Percentiles rank a stretch among this genome's conserved stretches.
These are phyloP conservation scores for Naganishia kalamii DNA, from an alignment of 768 basidiomycete species.

Conservation along the genomic window DNA sequence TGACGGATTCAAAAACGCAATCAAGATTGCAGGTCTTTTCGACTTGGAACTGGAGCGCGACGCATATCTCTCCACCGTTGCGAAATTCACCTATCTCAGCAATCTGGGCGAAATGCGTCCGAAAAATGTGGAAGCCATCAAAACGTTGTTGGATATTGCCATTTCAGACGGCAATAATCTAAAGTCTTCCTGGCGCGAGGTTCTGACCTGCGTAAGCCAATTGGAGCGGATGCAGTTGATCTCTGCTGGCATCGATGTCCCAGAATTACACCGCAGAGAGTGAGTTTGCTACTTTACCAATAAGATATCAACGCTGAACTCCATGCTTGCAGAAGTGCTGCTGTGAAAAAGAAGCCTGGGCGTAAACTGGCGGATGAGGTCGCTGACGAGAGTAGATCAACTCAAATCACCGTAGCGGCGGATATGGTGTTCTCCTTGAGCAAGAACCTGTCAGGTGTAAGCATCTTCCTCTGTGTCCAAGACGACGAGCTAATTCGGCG, in stretches of 20 bases:
- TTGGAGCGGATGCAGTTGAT: constrained; percentile 98
- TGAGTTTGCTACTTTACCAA: constrained; percentile 46
- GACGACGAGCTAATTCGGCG: not conserved
- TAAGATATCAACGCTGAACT: not conserved
- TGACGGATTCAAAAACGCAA: constrained; percentile 95
- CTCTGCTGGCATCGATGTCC: constrained; percentile 76
- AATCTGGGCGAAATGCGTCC: constrained; percentile 98
- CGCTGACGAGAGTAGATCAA: constrained; percentile 92
- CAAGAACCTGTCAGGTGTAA: constrained; percentile 85
- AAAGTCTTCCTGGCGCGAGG: constrained; percentile 93
- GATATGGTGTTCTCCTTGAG: constrained; percentile 99
- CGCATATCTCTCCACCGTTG: constrained; percentile 92
- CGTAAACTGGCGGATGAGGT: constrained; percentile 68
- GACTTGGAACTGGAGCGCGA: constrained; percentile 97
- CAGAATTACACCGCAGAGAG: constrained; percentile 74
- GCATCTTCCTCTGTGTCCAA: constrained; percentile 42
- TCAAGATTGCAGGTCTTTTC: constrained; percentile 92
- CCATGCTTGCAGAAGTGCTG: constrained; percentile 32
- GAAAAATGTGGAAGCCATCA: constrained; percentile 99
- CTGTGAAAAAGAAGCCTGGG: constrained; percentile 54
- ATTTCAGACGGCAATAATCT: constrained; percentile 94
- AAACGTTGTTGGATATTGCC: constrained; percentile 85
- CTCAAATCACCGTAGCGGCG: constrained; percentile 95
- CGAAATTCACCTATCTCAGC: constrained; percentile 94
- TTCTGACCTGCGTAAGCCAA: constrained; percentile 93